phyloP scores from a whole-genome alignment of 2,329 filamentous ascomycete species.

The Beauveria brongniartii region DNA sequence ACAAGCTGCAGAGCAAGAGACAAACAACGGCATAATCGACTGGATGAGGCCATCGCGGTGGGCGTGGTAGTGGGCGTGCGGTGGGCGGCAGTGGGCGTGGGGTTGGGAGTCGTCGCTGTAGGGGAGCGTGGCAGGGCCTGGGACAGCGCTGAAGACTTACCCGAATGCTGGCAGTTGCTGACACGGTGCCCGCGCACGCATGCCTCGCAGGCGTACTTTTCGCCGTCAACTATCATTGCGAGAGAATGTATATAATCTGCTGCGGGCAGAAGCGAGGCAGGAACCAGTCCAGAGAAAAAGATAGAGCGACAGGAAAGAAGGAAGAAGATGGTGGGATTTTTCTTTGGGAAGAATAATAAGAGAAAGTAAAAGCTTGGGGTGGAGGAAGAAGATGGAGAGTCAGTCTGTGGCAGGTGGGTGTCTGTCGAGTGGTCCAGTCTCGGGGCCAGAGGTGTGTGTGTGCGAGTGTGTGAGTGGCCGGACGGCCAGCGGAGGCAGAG shows the following conservation, averaged over 20 bases:
- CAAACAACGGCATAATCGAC: background rate
- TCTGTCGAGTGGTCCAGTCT: background rate
- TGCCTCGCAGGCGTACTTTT: constrained; percentile 97
- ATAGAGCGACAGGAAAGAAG: background rate
- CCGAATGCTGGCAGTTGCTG: constrained; percentile 93
- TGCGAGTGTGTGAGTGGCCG: background rate
- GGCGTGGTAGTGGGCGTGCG: background rate
- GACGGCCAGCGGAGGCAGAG: background rate
- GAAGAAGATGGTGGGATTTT: background rate
- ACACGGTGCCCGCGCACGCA: constrained; percentile 98
- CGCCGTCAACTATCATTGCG: constrained; percentile 79
- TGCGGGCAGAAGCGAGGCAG: constrained; percentile 9
- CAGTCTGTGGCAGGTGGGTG: constrained; percentile 1
- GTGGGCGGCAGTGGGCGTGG: background rate
- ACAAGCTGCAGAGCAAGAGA: background rate
- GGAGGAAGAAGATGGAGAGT: constrained; percentile 7
- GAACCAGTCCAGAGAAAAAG: background rate
- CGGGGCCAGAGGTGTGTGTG: background rate
- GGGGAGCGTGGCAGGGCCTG: background rate
- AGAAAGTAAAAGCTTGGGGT: constrained; percentile 7
- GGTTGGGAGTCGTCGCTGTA: background rate
- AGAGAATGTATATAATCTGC: constrained; percentile 11
- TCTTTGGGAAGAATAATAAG: constrained; percentile 1
- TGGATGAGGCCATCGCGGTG: background rate
- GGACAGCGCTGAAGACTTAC: constrained; percentile 48